Evolutionary conservation across 2,329 filamentous ascomycete species (phyloP).

Genomic region (Alternaria infectoria): DNA sequence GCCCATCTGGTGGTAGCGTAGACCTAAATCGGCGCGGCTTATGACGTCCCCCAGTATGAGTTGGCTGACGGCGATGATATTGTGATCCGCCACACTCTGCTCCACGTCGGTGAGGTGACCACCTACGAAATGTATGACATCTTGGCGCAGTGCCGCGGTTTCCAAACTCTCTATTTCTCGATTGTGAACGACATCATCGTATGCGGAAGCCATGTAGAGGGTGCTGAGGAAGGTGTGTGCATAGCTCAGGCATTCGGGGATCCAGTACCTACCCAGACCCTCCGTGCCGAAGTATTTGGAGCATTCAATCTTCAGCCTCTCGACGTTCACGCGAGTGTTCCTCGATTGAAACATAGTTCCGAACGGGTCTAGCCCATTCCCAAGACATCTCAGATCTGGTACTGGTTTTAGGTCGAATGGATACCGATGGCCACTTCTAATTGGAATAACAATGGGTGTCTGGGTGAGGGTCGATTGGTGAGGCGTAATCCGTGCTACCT

Average conservation of each 20-base stretch:
- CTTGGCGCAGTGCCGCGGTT: constrained; percentile 39
- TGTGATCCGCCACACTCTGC: constrained; percentile 37
- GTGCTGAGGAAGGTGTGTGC: constrained; percentile 48
- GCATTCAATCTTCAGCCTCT: constrained; percentile 45
- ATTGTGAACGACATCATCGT: constrained; percentile 39
- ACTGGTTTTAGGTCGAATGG: constrained; percentile 25
- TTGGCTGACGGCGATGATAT: constrained; percentile 46
- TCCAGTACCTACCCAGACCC: constrained; percentile 43
- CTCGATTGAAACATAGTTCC: constrained; percentile 41
- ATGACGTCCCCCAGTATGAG: constrained; percentile 46
- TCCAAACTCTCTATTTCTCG: constrained; percentile 34
- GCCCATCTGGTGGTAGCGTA: constrained; percentile 37
- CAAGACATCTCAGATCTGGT: constrained; percentile 35
- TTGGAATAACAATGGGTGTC: constrained; percentile 30
- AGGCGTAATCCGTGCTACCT: constrained; percentile 7
- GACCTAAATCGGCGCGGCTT: constrained; percentile 25
- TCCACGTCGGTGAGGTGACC: constrained; percentile 32
- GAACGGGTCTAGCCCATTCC: constrained; percentile 44
- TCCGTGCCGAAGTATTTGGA: constrained; percentile 41
- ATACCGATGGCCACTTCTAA: constrained; percentile 15
- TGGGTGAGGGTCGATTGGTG: constrained; percentile 22
- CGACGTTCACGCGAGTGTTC: constrained; percentile 38
- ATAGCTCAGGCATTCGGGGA: constrained; percentile 41
- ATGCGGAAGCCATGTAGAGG: constrained; percentile 42
- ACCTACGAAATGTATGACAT: constrained; percentile 43